These are phyloP conservation scores for Paraglomus brasilianum DNA, from an alignment of 192 early-diverging fungal species.

Conservation along the genomic window DNA sequence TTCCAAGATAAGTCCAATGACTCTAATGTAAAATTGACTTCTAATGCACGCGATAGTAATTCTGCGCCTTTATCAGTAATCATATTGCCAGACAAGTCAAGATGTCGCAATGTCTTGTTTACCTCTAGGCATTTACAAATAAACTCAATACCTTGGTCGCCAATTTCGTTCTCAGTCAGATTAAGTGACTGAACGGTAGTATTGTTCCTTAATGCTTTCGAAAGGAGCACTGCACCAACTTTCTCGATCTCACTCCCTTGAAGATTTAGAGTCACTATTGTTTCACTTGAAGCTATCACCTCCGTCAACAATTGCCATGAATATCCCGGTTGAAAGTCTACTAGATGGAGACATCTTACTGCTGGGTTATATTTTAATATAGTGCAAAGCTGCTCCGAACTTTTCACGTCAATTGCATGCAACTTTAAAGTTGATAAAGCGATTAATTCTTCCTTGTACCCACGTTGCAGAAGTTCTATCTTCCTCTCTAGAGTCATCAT, in stretches of 20 bases:
- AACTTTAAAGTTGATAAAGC: slow-evolving; percentile 28
- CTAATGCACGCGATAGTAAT: slow-evolving; percentile 23
- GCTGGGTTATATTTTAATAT: slow-evolving; percentile 32
- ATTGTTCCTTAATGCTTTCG: slow-evolving; percentile 30
- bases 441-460: slow-evolving; percentile 19
- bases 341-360: slow-evolving; percentile 17
- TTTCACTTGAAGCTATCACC: slow-evolving; percentile 24
- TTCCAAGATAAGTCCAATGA: slow-evolving; percentile 27
- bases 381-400: slow-evolving; percentile 3
- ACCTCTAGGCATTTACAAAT: slow-evolving; percentile 27
- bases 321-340: slow-evolving; percentile 25
- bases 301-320: slow-evolving; percentile 30
- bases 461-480: slow-evolving; percentile 17
- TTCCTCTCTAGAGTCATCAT: slow-evolving; percentile 29
- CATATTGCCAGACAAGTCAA: slow-evolving; percentile 25
- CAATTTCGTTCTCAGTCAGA: slow-evolving; percentile 27
- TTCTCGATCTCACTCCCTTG: slow-evolving; percentile 29
- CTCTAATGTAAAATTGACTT: slow-evolving; percentile 12
- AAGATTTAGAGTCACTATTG: slow-evolving; percentile 9
- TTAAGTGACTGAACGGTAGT: slow-evolving; percentile 25
- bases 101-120: slow-evolving; percentile 16
- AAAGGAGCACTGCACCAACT: slow-evolving; percentile 29
- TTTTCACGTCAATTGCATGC: slow-evolving; percentile 13
- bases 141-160: slow-evolving; percentile 31
- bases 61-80: slow-evolving; percentile 30